Conservation (phyloP, 768 basidiomycete genomes). For the Boletus rubropictus region DNA sequence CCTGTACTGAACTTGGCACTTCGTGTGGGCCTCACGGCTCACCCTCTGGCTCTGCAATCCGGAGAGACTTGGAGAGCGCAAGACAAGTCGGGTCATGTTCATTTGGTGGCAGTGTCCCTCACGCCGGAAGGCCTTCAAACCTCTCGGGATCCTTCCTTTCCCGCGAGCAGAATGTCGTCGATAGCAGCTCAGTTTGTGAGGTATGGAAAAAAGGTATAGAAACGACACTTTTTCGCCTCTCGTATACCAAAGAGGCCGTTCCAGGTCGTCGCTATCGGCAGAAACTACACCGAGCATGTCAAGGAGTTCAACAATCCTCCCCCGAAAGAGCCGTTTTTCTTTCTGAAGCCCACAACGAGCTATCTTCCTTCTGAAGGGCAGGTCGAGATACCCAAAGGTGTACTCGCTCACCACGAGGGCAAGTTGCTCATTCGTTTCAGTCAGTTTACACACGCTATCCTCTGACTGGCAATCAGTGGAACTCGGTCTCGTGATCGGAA, state of each 20-base stretch:
- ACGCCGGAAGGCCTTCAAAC: neutral
- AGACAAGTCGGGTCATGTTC: too few relatives aligned
- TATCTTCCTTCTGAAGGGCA: conserved; percentile 73
- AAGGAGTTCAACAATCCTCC: conserved; percentile 82
- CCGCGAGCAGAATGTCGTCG: conserved; percentile 25
- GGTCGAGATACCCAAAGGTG: conserved; percentile 81
- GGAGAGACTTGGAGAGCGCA: too few relatives aligned
- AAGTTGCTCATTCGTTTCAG: neutral
- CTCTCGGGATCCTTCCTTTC: neutral
- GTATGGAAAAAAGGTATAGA: conserved; percentile 42
- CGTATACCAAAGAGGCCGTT: neutral
- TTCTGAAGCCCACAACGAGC: conserved; percentile 92
- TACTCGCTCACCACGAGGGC: conserved; percentile 92
- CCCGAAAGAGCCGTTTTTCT: conserved; percentile 97
- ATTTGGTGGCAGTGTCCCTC: neutral
- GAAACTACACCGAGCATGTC: conserved; percentile 88
- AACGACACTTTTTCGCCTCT: neutral
- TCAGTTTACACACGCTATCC: neutral
- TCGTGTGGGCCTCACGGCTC: too few relatives aligned
- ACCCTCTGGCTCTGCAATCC: too few relatives aligned
- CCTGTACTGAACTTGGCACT: too few relatives aligned
- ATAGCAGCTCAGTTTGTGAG: conserved; percentile 38
- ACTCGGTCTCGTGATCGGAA: conserved; percentile 94
- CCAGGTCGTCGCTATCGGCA: conserved; percentile 91
- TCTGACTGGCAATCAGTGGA: conserved; percentile 53